A percentile compares a stretch with the other conserved stretches of the same genome.
phyloP scores from a whole-genome alignment of 139 green algal species.

The Chlamydomonas asymmetrica region DNA sequence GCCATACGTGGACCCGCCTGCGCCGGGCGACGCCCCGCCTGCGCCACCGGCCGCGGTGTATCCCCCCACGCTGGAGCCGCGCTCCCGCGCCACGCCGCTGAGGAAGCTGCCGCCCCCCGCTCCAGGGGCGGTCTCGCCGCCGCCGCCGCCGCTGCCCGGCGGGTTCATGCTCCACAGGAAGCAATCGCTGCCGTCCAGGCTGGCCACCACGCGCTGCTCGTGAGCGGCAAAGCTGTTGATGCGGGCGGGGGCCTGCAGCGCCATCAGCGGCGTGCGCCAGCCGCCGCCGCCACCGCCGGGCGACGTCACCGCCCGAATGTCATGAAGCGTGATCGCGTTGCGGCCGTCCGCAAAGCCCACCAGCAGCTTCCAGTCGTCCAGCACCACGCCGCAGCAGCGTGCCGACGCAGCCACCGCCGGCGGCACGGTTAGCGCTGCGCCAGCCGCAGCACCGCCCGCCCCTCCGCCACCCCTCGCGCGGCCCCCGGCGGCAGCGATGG shows the following conservation, averaged over 20 bases:
- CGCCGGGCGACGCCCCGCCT: neutral
- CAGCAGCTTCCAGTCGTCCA: slow-evolving; percentile 60
- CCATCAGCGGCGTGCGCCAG: slow-evolving; percentile 33
- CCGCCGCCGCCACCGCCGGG: neutral
- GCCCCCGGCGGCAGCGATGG: slow-evolving; percentile 12
- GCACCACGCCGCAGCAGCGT: slow-evolving; percentile 41
- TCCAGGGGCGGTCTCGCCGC: neutral
- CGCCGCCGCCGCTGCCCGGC: neutral
- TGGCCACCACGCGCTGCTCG: slow-evolving; percentile 39
- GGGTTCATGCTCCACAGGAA: slow-evolving; percentile 38
- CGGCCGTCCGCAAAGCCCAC: slow-evolving; percentile 24
- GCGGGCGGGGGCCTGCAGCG: slow-evolving; percentile 18
- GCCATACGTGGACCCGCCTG: neutral
- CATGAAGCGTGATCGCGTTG: slow-evolving; percentile 36
- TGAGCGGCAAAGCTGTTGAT: slow-evolving; percentile 49
- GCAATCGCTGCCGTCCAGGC: slow-evolving; percentile 40
- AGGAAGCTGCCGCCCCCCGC: neutral
- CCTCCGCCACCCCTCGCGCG: neutral
- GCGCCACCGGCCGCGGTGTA: neutral
- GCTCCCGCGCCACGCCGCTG: neutral
- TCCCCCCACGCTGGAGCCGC: neutral
- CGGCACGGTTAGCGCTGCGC: neutral
- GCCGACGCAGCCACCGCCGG: neutral
- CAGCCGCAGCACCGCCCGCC: neutral
- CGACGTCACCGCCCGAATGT: slow-evolving; percentile 23